phyloP scores from a whole-genome alignment of 2,329 filamentous ascomycete genomes.

The Colletotrichum gigasporum region DNA sequence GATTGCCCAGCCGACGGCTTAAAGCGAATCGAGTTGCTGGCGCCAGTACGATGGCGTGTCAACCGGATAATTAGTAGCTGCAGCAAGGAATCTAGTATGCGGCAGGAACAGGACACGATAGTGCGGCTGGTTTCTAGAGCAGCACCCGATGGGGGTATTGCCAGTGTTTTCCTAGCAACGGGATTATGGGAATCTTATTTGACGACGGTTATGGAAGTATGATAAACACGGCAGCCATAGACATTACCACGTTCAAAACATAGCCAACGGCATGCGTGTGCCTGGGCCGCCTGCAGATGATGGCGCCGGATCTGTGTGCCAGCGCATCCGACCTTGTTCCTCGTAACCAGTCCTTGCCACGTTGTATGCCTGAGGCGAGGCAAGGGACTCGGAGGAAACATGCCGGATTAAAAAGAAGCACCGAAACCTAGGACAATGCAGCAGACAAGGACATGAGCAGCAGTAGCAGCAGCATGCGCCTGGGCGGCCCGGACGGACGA shows the following conservation, averaged over 20 bases:
- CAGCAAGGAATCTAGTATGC: neutral
- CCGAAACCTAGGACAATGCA: no score
- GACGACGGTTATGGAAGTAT: neutral
- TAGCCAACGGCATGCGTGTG: slow-evolving; percentile 11
- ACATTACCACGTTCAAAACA: neutral
- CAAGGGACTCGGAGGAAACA: neutral
- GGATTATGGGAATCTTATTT: neutral
- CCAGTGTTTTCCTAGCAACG: neutral
- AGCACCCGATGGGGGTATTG: neutral
- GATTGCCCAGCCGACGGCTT: slow-evolving; percentile 38
- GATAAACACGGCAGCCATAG: neutral
- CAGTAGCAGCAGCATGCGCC: neutral
- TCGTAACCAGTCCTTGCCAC: neutral
- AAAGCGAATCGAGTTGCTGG: neutral
- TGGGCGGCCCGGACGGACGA: neutral
- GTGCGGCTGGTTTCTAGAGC: neutral
- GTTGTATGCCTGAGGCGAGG: neutral
- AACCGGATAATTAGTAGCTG: neutral
- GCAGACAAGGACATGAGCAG: neutral
- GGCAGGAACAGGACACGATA: neutral
- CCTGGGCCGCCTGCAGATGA: slow-evolving; percentile 15
- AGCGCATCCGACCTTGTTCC: slow-evolving; percentile 13
- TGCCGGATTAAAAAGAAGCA: no score
- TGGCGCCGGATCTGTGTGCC: slow-evolving; percentile 19
- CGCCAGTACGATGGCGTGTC: neutral